phyloP scores from a whole-genome alignment of 441 rosid genomes.

The Brassica hybrid region DNA sequence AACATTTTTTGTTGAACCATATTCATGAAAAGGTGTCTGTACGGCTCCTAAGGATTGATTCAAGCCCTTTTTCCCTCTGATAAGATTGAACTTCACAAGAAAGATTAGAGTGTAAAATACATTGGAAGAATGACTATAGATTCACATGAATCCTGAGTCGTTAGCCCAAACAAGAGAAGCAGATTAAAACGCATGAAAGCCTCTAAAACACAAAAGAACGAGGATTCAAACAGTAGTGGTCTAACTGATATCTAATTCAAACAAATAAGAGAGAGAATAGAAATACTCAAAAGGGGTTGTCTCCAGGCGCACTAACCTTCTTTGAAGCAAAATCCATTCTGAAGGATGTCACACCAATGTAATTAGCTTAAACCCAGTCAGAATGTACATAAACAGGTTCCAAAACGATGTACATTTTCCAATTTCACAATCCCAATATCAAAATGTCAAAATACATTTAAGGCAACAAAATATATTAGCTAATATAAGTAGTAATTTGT shows the following conservation, averaged over 20 bases:
- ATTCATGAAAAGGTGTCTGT: too few relatives aligned
- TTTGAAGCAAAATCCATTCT: conserved; percentile 81
- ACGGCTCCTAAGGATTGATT: too few relatives aligned
- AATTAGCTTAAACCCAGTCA: background rate
- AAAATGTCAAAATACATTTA: background rate
- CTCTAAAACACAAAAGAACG: background rate
- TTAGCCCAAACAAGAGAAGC: too few relatives aligned
- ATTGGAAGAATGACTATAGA: background rate
- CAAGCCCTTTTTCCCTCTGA: background rate
- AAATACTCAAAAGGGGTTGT: conserved; percentile 59
- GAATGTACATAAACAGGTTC: background rate
- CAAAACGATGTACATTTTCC: too few relatives aligned
- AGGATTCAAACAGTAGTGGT: background rate
- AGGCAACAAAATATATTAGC: background rate
- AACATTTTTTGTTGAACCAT: too few relatives aligned
- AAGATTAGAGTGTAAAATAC: background rate
- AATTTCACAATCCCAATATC: too few relatives aligned
- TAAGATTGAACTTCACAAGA: background rate
- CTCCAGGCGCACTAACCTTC: conserved; percentile 80
- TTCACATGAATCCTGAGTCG: background rate
- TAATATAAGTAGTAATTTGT: background rate
- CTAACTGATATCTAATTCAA: background rate
- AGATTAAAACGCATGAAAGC: background rate
- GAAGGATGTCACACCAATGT: conserved; percentile 66
- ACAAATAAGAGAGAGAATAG: conserved; percentile 9